Conservation (phyloP, 2,329 filamentous ascomycete species). For the Beauveria brongniartii region DNA sequence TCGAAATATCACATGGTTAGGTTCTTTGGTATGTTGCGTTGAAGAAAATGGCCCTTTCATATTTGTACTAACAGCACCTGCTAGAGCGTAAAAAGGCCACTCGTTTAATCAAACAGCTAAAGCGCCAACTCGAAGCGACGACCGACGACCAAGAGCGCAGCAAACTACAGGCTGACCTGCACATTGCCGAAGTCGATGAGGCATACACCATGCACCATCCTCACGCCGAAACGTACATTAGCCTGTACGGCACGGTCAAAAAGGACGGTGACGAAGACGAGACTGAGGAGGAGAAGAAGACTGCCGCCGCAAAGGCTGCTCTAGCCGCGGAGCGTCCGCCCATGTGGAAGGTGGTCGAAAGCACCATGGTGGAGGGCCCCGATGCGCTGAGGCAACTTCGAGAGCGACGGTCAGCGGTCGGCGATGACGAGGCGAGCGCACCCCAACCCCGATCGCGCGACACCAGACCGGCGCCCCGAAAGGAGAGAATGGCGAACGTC, state of each 20-base stretch:
- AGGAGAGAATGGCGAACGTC: constrained; percentile 9
- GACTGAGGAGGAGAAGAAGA: constrained; percentile 27
- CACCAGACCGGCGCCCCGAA: not conserved
- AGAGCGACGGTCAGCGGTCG: constrained; percentile 35
- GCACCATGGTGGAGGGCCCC: constrained; percentile 50
- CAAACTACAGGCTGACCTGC: constrained; percentile 48
- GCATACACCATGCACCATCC: constrained; percentile 70
- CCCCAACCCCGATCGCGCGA: not conserved
- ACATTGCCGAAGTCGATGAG: constrained; percentile 63
- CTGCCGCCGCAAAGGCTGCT: constrained; percentile 33
- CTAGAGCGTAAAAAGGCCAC: constrained; percentile 66
- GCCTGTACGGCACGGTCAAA: constrained; percentile 41
- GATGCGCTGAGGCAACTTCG: constrained; percentile 45
- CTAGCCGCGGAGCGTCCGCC: constrained; percentile 42
- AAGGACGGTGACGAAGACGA: constrained; percentile 30
- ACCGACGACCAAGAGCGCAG: constrained; percentile 44
- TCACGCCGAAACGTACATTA: constrained; percentile 61
- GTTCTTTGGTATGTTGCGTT: constrained; percentile 60
- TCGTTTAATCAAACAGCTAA: constrained; percentile 56
- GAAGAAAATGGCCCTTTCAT: not conserved
- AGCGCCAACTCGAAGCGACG: constrained; percentile 45
- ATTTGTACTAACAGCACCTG: not conserved
- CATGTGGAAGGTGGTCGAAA: constrained; percentile 63
- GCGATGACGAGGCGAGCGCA: not conserved
- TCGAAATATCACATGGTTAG: constrained; percentile 74